Evolutionary conservation across 2,329 filamentous ascomycete genomes (phyloP).

Genomic region (Colletotrichum tanaceti): DNA sequence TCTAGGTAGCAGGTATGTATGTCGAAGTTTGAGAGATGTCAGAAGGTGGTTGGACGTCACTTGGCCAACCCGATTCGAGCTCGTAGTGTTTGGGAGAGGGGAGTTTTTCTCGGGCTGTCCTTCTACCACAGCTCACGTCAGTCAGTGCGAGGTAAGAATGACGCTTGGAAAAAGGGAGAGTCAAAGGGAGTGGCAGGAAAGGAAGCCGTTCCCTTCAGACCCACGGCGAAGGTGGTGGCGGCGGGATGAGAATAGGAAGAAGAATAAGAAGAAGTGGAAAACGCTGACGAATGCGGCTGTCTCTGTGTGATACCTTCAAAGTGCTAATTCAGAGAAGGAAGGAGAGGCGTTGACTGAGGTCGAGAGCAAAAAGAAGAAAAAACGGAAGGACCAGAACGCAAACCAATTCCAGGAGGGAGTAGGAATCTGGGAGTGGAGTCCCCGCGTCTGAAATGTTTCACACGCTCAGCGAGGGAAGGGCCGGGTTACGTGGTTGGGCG

Average conservation of each 20-base stretch:
- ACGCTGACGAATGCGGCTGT: conserved; percentile 35
- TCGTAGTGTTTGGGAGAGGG: conserved; percentile 12
- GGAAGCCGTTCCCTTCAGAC: conserved; percentile 25
- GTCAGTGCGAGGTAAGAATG: conserved; percentile 19
- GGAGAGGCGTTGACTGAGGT: conserved; percentile 10
- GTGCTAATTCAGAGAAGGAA: conserved; percentile 18
- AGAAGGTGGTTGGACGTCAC: conserved; percentile 8
- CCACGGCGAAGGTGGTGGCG: conserved; percentile 29
- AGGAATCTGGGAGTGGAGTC: conserved; percentile 36
- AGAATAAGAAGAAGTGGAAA: conserved; percentile 5
- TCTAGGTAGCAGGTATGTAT: conserved; percentile 4
- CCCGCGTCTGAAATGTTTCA: conserved; percentile 30
- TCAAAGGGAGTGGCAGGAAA: conserved; percentile 11
- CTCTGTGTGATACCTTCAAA: conserved; percentile 28
- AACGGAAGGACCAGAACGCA: conserved; percentile 3
- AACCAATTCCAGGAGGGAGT: conserved; percentile 25
- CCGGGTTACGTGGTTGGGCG: conserved; percentile 27
- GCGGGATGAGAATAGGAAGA: conserved; percentile 16
- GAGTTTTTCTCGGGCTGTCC: conserved; percentile 1
- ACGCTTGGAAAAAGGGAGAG: conserved; percentile 2
- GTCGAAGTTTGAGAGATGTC: conserved; percentile 43
- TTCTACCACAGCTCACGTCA: conserved; percentile 21
- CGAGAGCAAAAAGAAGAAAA: conserved; percentile 7
- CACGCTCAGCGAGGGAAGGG: conserved; percentile 25
- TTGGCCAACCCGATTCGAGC: conserved; percentile 27